Conservation (phyloP, 1,284 basidiomycete genomes). For the Hymenochaete sp. region DNA sequence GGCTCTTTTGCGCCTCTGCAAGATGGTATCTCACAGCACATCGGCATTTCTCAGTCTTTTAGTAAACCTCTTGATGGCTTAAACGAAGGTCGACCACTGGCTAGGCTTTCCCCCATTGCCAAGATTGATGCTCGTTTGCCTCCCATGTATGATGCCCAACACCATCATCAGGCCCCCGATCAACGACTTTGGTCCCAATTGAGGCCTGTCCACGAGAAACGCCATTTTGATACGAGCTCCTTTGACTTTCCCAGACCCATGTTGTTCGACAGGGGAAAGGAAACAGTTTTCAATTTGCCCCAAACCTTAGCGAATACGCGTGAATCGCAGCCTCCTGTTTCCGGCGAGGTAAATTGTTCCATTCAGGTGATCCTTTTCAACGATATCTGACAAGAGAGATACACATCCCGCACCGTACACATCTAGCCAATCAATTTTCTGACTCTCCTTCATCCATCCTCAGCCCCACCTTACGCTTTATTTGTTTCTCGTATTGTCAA, state of each 20-base stretch:
- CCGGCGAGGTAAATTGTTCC: slow-evolving; percentile 6
- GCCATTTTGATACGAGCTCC: slow-evolving; percentile 4
- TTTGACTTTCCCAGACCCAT: slow-evolving; percentile 11
- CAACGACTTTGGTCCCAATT: slow-evolving; percentile 15
- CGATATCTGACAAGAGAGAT: too few relatives aligned
- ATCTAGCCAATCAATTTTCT: slow-evolving; percentile 78
- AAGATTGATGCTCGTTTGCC: too few relatives aligned
- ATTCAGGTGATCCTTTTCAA: neutral
- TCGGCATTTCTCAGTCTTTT: neutral
- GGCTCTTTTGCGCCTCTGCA: neutral
- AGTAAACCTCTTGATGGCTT: too few relatives aligned
- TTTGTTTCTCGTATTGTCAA: slow-evolving; percentile 78
- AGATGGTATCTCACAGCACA: slow-evolving; percentile 1
- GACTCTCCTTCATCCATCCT: slow-evolving; percentile 70
- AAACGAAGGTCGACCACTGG: too few relatives aligned
- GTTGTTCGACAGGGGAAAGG: slow-evolving; percentile 2
- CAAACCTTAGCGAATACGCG: slow-evolving; percentile 4
- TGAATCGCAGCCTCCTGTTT: slow-evolving; percentile 4
- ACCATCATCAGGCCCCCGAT: too few relatives aligned
- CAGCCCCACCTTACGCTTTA: slow-evolving; percentile 68
- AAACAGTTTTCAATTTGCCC: neutral
- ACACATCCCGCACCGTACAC: too few relatives aligned
- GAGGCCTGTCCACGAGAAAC: slow-evolving; percentile 6
- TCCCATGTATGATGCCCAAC: too few relatives aligned
- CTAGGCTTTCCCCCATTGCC: too few relatives aligned